A percentile compares a stretch with the other conserved stretches of the same genome.
phyloP scores from a whole-genome alignment of 495 filamentous ascomycete species.

The Glarea lozoyensis region DNA sequence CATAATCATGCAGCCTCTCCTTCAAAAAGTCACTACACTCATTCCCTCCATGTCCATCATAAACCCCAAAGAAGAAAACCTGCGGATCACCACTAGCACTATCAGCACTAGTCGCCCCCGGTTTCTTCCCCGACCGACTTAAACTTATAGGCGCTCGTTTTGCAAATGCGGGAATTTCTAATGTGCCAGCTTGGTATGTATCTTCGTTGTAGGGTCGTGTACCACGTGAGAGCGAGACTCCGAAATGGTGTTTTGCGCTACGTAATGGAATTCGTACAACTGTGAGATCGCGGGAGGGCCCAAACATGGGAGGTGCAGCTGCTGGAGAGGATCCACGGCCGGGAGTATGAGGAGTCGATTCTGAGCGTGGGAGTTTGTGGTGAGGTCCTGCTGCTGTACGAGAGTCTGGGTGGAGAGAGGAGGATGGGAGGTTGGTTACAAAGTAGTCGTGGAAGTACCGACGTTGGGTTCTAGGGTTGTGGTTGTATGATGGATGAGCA shows the following conservation, averaged over 20 bases:
- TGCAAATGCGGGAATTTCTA: constrained; percentile 86
- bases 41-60: constrained; percentile 89
- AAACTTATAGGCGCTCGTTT: constrained; percentile 67
- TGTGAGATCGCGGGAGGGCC: constrained; percentile 62
- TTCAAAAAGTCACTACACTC: constrained; percentile 84
- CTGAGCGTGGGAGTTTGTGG: constrained; percentile 77
- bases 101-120: constrained; percentile 54
- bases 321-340: constrained; percentile 45
- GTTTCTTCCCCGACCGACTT: constrained; percentile 32
- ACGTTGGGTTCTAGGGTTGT: constrained; percentile 7
- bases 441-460: constrained; percentile 92
- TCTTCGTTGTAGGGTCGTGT: constrained; percentile 87
- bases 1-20: constrained; percentile 76
- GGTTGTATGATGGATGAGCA: not conserved
- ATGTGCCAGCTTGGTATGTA: constrained; percentile 86
- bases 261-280: constrained; percentile 96
- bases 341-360: constrained; percentile 68
- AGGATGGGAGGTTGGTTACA: constrained; percentile 87
- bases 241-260: constrained; percentile 94
- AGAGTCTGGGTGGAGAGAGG: constrained; percentile 85
- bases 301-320: constrained; percentile 45
- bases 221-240: constrained; percentile 68
- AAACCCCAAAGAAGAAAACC: constrained; percentile 94
- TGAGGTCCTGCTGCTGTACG: constrained; percentile 50
- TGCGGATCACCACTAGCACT: constrained; percentile 80